Evolutionary conservation across 208 protist species (phyloP).

Genomic region (Trichomonas gallinae): DNA sequence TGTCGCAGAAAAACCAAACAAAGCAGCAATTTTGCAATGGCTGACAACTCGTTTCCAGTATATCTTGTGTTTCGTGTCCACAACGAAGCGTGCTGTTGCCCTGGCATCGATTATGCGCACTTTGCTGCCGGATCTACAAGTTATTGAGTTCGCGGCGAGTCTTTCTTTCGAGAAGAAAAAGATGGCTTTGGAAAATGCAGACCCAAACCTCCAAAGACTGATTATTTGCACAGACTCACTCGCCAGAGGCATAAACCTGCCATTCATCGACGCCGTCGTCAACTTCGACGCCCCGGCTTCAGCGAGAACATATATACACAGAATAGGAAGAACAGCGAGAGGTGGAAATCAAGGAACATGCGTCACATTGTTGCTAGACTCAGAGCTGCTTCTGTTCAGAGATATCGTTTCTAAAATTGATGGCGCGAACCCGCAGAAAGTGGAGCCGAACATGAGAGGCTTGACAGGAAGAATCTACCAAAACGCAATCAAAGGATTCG

Average conservation of each 20-base stretch:
- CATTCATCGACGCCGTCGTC: constrained; percentile 87
- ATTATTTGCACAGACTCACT: constrained; percentile 47
- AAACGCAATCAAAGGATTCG: background rate
- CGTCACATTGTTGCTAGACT: background rate
- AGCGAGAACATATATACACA: constrained; percentile 64
- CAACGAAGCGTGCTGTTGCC: background rate
- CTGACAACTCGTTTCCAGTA: background rate
- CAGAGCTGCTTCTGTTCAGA: background rate
- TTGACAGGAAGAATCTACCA: background rate
- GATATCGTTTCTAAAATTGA: background rate
- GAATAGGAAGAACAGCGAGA: constrained; percentile 41
- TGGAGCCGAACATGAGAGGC: background rate
- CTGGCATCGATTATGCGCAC: background rate
- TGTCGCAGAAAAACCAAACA: background rate
- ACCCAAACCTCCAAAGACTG: constrained; percentile 36
- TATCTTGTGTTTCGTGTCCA: background rate
- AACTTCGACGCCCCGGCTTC: constrained; percentile 92
- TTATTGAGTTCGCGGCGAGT: background rate
- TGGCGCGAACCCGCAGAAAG: background rate
- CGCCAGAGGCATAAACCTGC: constrained; percentile 76
- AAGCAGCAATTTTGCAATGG: background rate
- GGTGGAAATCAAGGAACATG: constrained; percentile 27
- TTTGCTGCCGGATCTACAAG: background rate
- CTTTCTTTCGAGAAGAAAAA: background rate
- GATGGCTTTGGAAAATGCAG: background rate